Conservation (phyloP, 1,284 basidiomycete genomes). For the Microbotryomycetes sp. region DNA sequence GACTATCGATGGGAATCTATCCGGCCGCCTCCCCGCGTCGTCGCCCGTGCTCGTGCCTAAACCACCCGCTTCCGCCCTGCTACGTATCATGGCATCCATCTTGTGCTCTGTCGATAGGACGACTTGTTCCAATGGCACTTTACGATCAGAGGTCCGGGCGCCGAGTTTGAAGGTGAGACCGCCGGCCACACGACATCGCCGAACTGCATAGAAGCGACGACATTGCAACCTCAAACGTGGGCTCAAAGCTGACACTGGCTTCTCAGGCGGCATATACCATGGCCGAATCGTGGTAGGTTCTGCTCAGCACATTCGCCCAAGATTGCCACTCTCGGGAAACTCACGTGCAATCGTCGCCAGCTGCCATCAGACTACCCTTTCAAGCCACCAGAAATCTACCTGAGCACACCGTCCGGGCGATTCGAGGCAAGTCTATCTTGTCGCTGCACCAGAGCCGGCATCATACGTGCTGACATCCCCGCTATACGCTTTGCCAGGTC, state of each 20-base stretch:
- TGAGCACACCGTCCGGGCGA: conserved; percentile 41
- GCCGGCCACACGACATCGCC: not conserved
- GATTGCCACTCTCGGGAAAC: conserved; percentile 36
- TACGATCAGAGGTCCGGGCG: conserved; percentile 82
- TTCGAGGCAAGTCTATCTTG: conserved; percentile 41
- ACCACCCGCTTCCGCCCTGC: too few species aligned
- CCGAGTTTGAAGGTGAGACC: conserved; percentile 72
- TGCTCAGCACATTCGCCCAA: conserved; percentile 33
- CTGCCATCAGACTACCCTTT: conserved; percentile 43
- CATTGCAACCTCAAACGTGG: not conserved
- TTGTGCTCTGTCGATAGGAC: conserved; percentile 21
- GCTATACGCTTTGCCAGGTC: conserved; percentile 39
- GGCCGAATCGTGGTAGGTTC: conserved; percentile 35
- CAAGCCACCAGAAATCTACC: conserved; percentile 40
- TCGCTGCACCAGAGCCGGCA: conserved; percentile 32
- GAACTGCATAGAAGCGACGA: too few species aligned
- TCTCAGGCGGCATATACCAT: conserved; percentile 27
- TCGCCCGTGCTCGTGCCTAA: too few species aligned
- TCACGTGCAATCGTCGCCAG: conserved; percentile 23
- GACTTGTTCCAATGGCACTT: conserved; percentile 81
- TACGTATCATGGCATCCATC: too few species aligned
- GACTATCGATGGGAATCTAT: too few species aligned
- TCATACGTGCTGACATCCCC: conserved; percentile 25
- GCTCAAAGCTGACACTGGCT: not conserved
- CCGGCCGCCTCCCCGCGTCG: too few species aligned